Conservation (phyloP, 306 rosid genomes). For the Cajanus cajan region DNA sequence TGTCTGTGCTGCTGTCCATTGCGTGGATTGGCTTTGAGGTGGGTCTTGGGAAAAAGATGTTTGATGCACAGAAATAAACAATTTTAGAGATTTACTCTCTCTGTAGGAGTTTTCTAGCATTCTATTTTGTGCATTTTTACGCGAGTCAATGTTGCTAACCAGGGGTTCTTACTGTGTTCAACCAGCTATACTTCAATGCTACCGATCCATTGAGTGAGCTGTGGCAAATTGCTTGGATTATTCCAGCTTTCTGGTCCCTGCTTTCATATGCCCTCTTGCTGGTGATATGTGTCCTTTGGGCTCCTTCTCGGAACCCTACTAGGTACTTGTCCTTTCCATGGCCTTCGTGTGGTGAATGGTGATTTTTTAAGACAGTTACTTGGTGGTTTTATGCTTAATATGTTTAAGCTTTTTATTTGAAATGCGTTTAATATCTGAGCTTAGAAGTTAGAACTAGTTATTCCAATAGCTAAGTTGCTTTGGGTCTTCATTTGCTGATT, state of each 20-base stretch:
- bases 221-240: constrained; percentile 95
- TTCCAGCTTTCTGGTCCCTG: constrained; percentile 86
- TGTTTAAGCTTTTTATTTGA: background rate
- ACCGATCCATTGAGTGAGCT: constrained; percentile 87
- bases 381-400: constrained; percentile 1
- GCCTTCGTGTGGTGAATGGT: background rate
- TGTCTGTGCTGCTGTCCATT: constrained; percentile 77
- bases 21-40: constrained; percentile 99
- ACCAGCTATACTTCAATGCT: constrained; percentile 91
- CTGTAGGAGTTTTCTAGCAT: background rate
- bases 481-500: background rate
- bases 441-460: background rate
- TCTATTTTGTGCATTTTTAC: background rate
- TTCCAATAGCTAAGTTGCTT: background rate
- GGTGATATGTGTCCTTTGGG: constrained; percentile 87
- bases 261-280: constrained; percentile 73
- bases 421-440: background rate
- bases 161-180: constrained; percentile 22
- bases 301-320: constrained; percentile 89
- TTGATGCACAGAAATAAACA: background rate
- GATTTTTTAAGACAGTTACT: background rate
- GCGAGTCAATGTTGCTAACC: constrained; percentile 15
- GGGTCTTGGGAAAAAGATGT: constrained; percentile 7
- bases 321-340: constrained; percentile 52
- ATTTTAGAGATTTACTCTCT: constrained; percentile 16